phyloP scores from a whole-genome alignment of 192 early-diverging fungal genomes.

The Backusella westeae region DNA sequence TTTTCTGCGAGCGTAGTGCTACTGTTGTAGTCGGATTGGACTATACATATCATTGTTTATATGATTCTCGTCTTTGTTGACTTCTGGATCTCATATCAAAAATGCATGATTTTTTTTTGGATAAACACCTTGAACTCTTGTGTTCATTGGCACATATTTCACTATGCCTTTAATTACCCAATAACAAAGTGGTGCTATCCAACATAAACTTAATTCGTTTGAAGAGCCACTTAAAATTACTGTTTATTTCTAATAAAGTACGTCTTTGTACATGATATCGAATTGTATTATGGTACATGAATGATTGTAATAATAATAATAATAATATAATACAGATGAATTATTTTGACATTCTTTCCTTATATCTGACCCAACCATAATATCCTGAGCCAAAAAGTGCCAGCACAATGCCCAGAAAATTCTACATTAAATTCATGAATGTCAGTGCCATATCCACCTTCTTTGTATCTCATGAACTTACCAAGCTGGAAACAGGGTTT shows the following conservation, averaged over 20 bases:
- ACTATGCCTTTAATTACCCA: background rate
- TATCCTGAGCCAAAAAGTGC: slow-evolving; percentile 55
- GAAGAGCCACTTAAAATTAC: background rate
- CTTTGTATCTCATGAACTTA: slow-evolving; percentile 24
- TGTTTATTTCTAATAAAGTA: background rate
- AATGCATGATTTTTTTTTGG: too few relatives aligned
- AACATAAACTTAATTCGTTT: background rate
- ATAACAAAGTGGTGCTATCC: background rate
- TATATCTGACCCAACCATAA: slow-evolving; percentile 58
- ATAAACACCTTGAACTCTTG: too few relatives aligned
- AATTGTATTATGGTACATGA: background rate
- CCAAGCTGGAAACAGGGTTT: slow-evolving; percentile 59
- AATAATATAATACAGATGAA: background rate
- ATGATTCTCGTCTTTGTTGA: too few relatives aligned
- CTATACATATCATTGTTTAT: too few relatives aligned
- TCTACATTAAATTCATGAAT: slow-evolving; percentile 31
- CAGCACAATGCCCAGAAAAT: slow-evolving; percentile 55
- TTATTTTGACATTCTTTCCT: slow-evolving; percentile 50
- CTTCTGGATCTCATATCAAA: too few relatives aligned
- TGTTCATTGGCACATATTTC: too few relatives aligned
- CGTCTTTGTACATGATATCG: background rate
- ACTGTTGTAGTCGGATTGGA: too few relatives aligned
- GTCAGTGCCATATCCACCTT: background rate
- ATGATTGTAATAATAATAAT: background rate
- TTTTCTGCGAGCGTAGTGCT: too few relatives aligned